These are phyloP conservation scores for Cunninghamia lanceolata DNA, from an alignment of 75 land plant genomes.

Conservation along the genomic window DNA sequence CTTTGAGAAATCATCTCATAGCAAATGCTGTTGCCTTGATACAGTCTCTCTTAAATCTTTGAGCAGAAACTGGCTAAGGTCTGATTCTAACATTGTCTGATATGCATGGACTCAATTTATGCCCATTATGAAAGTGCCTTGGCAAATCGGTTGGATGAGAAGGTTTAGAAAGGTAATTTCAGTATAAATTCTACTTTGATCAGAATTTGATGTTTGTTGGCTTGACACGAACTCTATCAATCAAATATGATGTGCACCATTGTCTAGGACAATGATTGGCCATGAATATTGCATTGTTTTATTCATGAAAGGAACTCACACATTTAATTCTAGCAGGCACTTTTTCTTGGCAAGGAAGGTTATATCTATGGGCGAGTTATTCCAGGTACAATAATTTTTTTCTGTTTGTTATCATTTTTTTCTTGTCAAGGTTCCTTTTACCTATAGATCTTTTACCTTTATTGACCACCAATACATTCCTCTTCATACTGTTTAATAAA, in stretches of 20 bases:
- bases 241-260: neutral
- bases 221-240: neutral
- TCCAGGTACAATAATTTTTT: conserved; percentile 18
- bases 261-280: neutral
- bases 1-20: neutral
- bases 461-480: neutral
- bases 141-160: conserved; percentile 45
- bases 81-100: conserved; percentile 5
- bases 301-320: neutral
- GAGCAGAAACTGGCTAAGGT: neutral
- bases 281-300: neutral
- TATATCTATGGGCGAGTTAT: conserved; percentile 49
- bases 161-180: conserved; percentile 48
- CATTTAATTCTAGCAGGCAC: conserved; percentile 29
- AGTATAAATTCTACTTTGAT: neutral
- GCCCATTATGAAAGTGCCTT: conserved; percentile 28
- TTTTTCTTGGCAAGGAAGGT: conserved; percentile 47
- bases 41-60: neutral
- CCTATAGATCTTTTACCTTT: neutral
- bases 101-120: neutral
- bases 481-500: neutral
- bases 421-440: neutral
- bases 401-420: neutral
- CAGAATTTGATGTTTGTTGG: neutral
- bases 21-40: conserved; percentile 5